These are phyloP conservation scores for Xenoacremonium recifei DNA, from an alignment of 2,329 filamentous ascomycete genomes.

Conservation along the genomic window DNA sequence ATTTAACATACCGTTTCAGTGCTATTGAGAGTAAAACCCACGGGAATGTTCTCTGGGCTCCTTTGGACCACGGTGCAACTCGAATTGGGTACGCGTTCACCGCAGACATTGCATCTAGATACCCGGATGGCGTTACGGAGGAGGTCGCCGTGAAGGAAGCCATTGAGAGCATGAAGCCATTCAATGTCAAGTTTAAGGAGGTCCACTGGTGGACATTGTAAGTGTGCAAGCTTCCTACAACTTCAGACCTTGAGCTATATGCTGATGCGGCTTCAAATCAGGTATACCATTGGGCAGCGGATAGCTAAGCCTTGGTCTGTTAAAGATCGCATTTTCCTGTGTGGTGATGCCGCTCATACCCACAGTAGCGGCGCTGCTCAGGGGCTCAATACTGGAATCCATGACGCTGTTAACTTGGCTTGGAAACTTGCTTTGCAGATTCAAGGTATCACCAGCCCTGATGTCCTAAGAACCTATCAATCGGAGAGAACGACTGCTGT, in stretches of 20 bases:
- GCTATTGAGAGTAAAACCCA: not conserved
- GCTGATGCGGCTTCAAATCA: too few relatives aligned
- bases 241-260: too few relatives aligned
- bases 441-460: slow-evolving; percentile 23
- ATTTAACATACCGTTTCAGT: too few relatives aligned
- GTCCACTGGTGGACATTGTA: not conserved
- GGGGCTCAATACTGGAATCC: slow-evolving; percentile 51
- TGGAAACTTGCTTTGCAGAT: slow-evolving; percentile 44
- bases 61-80: not conserved
- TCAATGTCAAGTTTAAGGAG: not conserved
- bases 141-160: not conserved
- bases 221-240: too few relatives aligned
- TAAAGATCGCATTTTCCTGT: not conserved
- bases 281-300: not conserved
- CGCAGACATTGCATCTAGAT: not conserved
- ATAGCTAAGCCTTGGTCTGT: not conserved
- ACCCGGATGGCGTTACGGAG: not conserved
- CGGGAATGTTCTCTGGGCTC: not conserved
- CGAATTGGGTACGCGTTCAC: not conserved
- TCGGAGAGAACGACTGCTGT: not conserved
- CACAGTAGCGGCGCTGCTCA: slow-evolving; percentile 47
- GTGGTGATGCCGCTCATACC: slow-evolving; percentile 49
- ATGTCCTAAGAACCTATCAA: slow-evolving; percentile 36
- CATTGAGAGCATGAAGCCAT: not conserved
- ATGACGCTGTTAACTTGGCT: slow-evolving; percentile 47